Percentiles rank a stretch among this genome's conserved stretches.
Conservation (phyloP, 441 rosid genomes). For the Erodium moschatum region DNA sequence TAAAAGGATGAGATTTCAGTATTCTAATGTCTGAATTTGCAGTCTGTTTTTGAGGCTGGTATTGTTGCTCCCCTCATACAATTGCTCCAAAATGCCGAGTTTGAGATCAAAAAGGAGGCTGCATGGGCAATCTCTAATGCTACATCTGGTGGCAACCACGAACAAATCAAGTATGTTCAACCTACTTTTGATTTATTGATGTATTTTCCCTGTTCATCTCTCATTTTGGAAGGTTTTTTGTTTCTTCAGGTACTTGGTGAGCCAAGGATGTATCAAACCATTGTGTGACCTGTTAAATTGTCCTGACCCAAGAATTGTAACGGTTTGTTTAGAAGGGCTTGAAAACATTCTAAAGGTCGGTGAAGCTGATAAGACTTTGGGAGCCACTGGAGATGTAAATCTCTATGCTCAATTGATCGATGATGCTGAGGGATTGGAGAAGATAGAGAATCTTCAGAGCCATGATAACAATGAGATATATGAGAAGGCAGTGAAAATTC, state of each 20-base stretch:
- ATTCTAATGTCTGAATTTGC: constrained; percentile 16
- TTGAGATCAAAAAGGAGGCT: constrained; percentile 54
- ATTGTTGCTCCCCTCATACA: constrained; percentile 30
- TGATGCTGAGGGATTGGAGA: constrained; percentile 47
- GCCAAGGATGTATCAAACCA: constrained; percentile 53
- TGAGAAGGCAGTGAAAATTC: constrained; percentile 46
- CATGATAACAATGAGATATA: constrained; percentile 53
- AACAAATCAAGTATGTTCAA: constrained; percentile 41
- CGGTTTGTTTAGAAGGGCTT: constrained; percentile 56
- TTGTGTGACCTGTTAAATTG: constrained; percentile 53
- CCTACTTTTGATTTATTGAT: constrained; percentile 4
- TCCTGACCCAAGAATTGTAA: constrained; percentile 58
- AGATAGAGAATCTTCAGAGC: constrained; percentile 44
- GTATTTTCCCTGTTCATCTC: neutral
- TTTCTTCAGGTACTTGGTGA: constrained; percentile 36
- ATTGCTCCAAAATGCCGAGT: constrained; percentile 40
- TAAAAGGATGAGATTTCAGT: neutral
- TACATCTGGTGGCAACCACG: constrained; percentile 46
- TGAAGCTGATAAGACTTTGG: constrained; percentile 43
- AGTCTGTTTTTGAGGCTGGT: constrained; percentile 45
- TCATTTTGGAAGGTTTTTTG: neutral
- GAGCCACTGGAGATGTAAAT: constrained; percentile 40
- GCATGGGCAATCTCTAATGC: constrained; percentile 56
- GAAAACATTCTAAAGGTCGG: constrained; percentile 62
- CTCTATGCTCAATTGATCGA: constrained; percentile 44